These are phyloP conservation scores for Trichoderma sp. DNA, from an alignment of 2,329 filamentous ascomycete genomes.

Conservation along the genomic window DNA sequence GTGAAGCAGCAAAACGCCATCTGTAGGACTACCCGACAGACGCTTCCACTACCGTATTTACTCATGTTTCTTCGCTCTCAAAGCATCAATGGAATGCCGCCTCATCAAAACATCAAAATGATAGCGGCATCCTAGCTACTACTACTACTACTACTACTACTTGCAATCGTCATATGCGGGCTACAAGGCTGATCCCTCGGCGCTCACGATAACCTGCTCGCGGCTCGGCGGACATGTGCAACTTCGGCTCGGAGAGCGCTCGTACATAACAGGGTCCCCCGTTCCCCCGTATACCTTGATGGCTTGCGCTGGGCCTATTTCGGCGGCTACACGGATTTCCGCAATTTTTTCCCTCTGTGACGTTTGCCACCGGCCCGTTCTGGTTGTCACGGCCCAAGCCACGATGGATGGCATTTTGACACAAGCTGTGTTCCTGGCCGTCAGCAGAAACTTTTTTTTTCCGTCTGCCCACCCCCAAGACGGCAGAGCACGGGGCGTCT, in stretches of 20 bases:
- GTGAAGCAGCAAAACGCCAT: too few species aligned
- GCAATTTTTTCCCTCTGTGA: constrained; percentile 3
- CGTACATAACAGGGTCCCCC: not conserved
- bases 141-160: too few species aligned
- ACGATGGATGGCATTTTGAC: not conserved
- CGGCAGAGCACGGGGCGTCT: not conserved
- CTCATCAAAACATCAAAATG: too few species aligned
- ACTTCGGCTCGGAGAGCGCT: not conserved
- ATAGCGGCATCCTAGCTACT: too few species aligned
- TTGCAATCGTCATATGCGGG: too few species aligned
- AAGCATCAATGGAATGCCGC: too few species aligned
- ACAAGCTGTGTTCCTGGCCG: not conserved
- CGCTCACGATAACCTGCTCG: not conserved
- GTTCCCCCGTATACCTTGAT: not conserved
- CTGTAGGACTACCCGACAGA: too few species aligned
- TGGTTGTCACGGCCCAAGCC: not conserved
- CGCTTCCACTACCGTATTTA: too few species aligned
- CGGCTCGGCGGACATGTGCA: not conserved
- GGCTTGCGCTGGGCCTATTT: not conserved
- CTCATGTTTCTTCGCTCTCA: too few species aligned
- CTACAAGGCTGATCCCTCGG: not conserved
- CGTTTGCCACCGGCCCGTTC: constrained; percentile 3
- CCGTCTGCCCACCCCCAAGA: not conserved
- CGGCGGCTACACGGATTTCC: not conserved
- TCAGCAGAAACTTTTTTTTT: not conserved